Evolutionary conservation across 768 basidiomycete genomes (phyloP).

Genomic region (Hygrophoropsis aurantiaca): DNA sequence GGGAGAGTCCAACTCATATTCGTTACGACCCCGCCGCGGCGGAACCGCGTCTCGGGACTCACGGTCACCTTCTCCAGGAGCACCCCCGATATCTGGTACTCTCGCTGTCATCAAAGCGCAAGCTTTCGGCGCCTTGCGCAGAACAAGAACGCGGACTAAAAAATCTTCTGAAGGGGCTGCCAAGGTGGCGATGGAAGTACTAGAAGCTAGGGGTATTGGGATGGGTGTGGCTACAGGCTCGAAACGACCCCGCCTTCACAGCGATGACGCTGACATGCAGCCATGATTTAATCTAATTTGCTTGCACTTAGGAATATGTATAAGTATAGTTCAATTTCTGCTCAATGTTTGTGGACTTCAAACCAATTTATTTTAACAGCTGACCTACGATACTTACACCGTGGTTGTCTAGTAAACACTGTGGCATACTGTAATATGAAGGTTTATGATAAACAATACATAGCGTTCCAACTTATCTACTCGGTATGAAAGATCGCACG

Average conservation of each 20-base stretch:
- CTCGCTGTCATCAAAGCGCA: slow-evolving; percentile 91
- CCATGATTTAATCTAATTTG: slow-evolving; percentile 22
- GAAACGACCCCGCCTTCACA: slow-evolving; percentile 47
- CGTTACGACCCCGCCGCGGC: slow-evolving; percentile 45
- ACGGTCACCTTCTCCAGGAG: slow-evolving; percentile 46
- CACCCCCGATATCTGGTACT: slow-evolving; percentile 66
- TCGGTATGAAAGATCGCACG: background rate
- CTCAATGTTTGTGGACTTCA: slow-evolving; percentile 21
- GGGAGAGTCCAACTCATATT: slow-evolving; percentile 47
- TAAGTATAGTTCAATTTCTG: slow-evolving; percentile 27
- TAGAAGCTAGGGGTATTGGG: slow-evolving; percentile 75
- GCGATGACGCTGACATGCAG: slow-evolving; percentile 50
- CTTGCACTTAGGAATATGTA: slow-evolving; percentile 20
- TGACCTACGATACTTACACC: slow-evolving; percentile 31
- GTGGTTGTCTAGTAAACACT: slow-evolving; percentile 29
- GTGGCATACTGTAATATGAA: slow-evolving; percentile 39
- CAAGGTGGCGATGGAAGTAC: slow-evolving; percentile 75
- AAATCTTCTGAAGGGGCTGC: slow-evolving; percentile 70
- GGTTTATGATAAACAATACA: slow-evolving; percentile 27
- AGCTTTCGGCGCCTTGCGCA: slow-evolving; percentile 80
- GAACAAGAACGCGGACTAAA: slow-evolving; percentile 74
- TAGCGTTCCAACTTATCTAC: slow-evolving; percentile 8
- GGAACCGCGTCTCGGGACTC: slow-evolving; percentile 45
- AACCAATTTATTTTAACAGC: slow-evolving; percentile 18
- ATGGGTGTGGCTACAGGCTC: slow-evolving; percentile 41